Base-by-base conservation (phyloP, 1,284 basidiomycete species). In the Pseudozyma flocculosa region DNA sequence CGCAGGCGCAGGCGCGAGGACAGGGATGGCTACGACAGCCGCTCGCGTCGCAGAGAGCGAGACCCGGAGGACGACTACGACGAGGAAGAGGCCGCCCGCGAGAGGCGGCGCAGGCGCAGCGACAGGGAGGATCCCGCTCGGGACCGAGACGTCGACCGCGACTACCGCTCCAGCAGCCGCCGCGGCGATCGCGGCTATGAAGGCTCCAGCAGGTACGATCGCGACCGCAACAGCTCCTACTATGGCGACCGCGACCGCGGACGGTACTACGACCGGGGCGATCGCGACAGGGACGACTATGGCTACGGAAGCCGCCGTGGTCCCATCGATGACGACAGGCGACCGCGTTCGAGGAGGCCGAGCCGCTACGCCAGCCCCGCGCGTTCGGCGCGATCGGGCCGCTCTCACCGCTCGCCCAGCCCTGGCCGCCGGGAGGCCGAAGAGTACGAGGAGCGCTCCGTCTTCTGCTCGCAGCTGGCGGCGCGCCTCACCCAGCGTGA, bases 391-490 rank as follows among this genome's bases (percentile, higher is more conserved):
- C 61, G 59, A 50, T 61, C 62, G 21, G 54, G 51, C 10, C 59
- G 57, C 49, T 53, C 50, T 7, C 57, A 54, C 10, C 59, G 57
- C 49, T 53, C 50, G 5, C 59, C 56, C 7, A 61, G 48, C 36
- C 67, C 68, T 14, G 18, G 26, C 23, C 50, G 92, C 92, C 79
- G 92, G 88, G 76, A 77, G 37, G 68, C 71, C 34, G 76, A 78
- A 29, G 78, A 78, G 30, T 78, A 79, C 55, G 93, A 97, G 84
- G 86, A 88, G 76, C 89, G 95, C 79, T 96, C 94, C 70, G 90
- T 97, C 66, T 98, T 98, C 81, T 92, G 96, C 78, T 93, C 92
- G 72, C 94, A 97, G 82, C 87, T 99, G 76, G 90, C 94, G 69
- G 90, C 92, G 53, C 86, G 91, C 74, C 86, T 97, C 78, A 94